These are phyloP conservation scores for Colletotrichum gigasporum DNA, from an alignment of 2,329 filamentous ascomycete species.

Conservation along the genomic window DNA sequence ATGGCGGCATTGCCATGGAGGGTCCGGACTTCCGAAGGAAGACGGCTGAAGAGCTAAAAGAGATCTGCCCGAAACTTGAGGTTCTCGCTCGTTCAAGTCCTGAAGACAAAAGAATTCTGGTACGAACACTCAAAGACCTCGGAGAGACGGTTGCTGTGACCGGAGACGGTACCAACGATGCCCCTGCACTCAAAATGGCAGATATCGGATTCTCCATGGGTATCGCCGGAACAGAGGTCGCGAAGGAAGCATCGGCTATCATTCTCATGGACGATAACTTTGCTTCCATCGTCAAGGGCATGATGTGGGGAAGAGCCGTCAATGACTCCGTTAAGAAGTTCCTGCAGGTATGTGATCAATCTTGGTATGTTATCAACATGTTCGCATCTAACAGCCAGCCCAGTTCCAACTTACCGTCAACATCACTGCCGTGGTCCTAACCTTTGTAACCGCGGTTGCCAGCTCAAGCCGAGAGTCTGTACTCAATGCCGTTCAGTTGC, in stretches of 20 bases:
- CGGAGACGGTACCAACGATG: constrained; percentile 74
- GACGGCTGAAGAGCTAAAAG: constrained; percentile 56
- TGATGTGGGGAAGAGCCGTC: constrained; percentile 70
- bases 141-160: constrained; percentile 75
- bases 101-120: constrained; percentile 74
- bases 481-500: constrained; percentile 67
- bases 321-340: constrained; percentile 74
- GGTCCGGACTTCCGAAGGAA: constrained; percentile 65
- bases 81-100: constrained; percentile 76
- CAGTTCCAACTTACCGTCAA: constrained; percentile 70
- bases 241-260: constrained; percentile 69
- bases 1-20: constrained; percentile 65
- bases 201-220: constrained; percentile 77
- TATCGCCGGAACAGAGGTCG: constrained; percentile 71
- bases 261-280: constrained; percentile 73
- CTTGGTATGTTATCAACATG: constrained; percentile 63
- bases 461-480: constrained; percentile 60
- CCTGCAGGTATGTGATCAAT: constrained; percentile 54
- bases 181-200: constrained; percentile 71
- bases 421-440: constrained; percentile 67
- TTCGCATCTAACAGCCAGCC: constrained; percentile 28
- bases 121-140: constrained; percentile 70
- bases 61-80: constrained; percentile 69
- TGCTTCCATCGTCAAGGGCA: constrained; percentile 68
- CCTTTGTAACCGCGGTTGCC: constrained; percentile 66